Percentiles rank a stretch among this genome's conserved stretches.
Conservation (phyloP, 2,329 filamentous ascomycete species). For the Aspergillus tanneri region DNA sequence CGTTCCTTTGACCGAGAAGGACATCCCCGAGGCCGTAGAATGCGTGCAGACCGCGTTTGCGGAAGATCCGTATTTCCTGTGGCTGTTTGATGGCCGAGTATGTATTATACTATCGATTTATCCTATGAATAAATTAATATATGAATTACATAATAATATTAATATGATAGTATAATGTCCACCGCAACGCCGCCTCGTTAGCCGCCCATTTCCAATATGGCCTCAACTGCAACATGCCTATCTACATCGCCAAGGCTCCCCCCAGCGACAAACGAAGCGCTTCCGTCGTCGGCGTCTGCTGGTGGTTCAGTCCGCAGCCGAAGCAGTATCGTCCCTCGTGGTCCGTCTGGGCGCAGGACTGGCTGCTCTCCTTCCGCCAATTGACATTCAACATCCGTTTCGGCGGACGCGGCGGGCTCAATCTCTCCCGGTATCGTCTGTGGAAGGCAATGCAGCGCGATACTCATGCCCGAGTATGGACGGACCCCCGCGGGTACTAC, state of each 20-base stretch:
- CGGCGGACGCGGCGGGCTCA: conserved; percentile 64
- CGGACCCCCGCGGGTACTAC: conserved; percentile 66
- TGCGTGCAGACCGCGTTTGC: conserved; percentile 67
- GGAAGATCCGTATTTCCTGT: conserved; percentile 65
- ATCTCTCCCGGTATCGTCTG: conserved; percentile 66
- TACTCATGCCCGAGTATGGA: conserved; percentile 64
- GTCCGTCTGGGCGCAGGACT: conserved; percentile 62
- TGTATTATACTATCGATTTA: conserved; percentile 19
- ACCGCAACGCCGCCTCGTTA: conserved; percentile 63
- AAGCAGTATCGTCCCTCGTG: conserved; percentile 54
- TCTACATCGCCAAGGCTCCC: conserved; percentile 66
- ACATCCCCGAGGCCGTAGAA: conserved; percentile 63
- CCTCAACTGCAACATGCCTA: conserved; percentile 60
- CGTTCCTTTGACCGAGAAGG: conserved; percentile 54
- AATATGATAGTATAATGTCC: conserved; percentile 53
- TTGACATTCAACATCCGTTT: conserved; percentile 66
- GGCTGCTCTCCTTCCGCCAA: conserved; percentile 66
- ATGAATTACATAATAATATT: conserved; percentile 2
- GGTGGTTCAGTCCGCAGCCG: conserved; percentile 65
- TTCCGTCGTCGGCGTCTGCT: conserved; percentile 66
- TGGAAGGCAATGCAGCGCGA: conserved; percentile 67
- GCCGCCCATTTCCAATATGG: conserved; percentile 63
- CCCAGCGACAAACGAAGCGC: conserved; percentile 21
- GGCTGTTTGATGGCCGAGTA: conserved; percentile 61
- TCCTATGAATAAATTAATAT: conserved; percentile 4